A percentile compares a stretch with the other conserved stretches of the same genome.
These are phyloP conservation scores for Nannizziopsis barbatae DNA, from an alignment of 2,329 filamentous ascomycete species.

Conservation along the genomic window DNA sequence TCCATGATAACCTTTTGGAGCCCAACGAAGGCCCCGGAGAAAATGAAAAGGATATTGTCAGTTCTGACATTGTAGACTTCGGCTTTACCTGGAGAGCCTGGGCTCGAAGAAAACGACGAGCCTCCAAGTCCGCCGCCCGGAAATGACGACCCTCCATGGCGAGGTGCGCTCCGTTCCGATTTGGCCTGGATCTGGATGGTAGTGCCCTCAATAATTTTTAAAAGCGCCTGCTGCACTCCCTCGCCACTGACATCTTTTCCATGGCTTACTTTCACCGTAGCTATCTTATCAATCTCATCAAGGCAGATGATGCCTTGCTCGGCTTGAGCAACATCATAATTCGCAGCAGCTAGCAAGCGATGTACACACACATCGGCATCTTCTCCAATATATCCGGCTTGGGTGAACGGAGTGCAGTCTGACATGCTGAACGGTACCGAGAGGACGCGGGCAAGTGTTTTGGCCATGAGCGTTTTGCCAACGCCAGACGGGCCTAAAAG, in stretches of 20 bases:
- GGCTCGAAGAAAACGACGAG: constrained; percentile 15
- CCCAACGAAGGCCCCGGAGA: constrained; percentile 88
- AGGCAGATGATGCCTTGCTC: constrained; percentile 91
- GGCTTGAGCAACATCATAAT: constrained; percentile 72
- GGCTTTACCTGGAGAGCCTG: constrained; percentile 34
- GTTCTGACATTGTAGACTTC: constrained; percentile 69
- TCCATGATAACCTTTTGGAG: constrained; percentile 78
- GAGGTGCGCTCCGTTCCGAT: constrained; percentile 35
- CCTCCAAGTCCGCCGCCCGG: constrained; percentile 17
- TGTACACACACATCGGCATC: constrained; percentile 96
- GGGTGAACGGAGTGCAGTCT: constrained; percentile 90
- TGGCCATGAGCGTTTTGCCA: constrained; percentile 87
- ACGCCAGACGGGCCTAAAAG: constrained; percentile 87
- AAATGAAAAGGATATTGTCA: constrained; percentile 94
- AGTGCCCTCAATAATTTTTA: constrained; percentile 94
- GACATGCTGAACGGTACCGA: constrained; percentile 92
- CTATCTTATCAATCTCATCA: constrained; percentile 96
- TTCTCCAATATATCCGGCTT: constrained; percentile 94
- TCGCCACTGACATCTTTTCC: constrained; percentile 92
- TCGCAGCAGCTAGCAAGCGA: constrained; percentile 74
- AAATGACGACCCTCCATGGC: constrained; percentile 29
- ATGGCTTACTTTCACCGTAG: constrained; percentile 72
- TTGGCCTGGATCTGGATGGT: constrained; percentile 89
- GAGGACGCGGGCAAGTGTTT: constrained; percentile 82
- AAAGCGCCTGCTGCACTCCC: constrained; percentile 86